Evolutionary conservation across 2,329 filamentous ascomycete genomes (phyloP).

Genomic region (Colletotrichum sidae): DNA sequence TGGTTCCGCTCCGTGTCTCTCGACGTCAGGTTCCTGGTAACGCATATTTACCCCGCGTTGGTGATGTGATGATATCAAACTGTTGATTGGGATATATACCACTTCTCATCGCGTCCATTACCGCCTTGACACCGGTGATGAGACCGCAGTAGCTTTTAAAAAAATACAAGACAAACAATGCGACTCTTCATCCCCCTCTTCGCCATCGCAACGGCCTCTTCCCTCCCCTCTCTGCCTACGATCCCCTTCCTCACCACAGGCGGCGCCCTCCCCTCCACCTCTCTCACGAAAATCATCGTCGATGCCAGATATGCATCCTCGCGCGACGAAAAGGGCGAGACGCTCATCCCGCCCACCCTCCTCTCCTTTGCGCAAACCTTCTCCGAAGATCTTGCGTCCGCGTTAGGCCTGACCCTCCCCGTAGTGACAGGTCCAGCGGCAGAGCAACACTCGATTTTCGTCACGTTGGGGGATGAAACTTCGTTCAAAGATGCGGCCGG

Average conservation of each 20-base stretch:
- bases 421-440: slow-evolving; percentile 43
- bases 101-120: too few relatives aligned
- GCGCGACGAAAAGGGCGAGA: slow-evolving; percentile 58
- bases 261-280: slow-evolving; percentile 43
- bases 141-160: too few relatives aligned
- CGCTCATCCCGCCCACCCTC: slow-evolving; percentile 63
- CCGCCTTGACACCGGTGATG: too few relatives aligned
- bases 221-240: slow-evolving; percentile 47
- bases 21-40: too few relatives aligned
- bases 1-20: too few relatives aligned
- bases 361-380: slow-evolving; percentile 61
- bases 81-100: too few relatives aligned
- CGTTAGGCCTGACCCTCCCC: slow-evolving; percentile 45
- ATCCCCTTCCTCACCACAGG: slow-evolving; percentile 45
- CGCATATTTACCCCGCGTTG: slow-evolving; percentile 10
- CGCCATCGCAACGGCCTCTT: slow-evolving; percentile 2
- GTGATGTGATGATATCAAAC: too few relatives aligned
- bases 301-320: slow-evolving; percentile 53
- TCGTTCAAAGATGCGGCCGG: slow-evolving; percentile 59
- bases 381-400: slow-evolving; percentile 46
- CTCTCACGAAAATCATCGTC: slow-evolving; percentile 54
- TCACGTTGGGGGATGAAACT: slow-evolving; percentile 57
- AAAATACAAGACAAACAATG: neutral
- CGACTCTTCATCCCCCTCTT: neutral
- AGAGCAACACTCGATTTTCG: slow-evolving; percentile 50